These are phyloP conservation scores for Gnaphalium uliginosum DNA, from an alignment of 129 eudicot species.

Conservation along the genomic window DNA sequence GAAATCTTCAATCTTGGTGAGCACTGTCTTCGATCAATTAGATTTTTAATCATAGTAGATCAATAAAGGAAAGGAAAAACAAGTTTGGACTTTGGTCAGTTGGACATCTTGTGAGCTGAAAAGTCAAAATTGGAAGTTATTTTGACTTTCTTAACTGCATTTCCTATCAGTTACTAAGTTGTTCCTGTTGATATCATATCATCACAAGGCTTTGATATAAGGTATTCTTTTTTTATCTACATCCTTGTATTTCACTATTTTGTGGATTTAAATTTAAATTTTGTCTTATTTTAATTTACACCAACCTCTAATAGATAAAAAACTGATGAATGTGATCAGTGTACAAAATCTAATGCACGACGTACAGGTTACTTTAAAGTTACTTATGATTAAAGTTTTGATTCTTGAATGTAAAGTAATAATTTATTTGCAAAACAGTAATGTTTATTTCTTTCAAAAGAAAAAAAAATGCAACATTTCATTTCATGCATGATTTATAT, in stretches of 20 bases:
- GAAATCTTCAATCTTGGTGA: slow-evolving; percentile 23
- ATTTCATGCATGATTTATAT: not conserved
- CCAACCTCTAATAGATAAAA: too few relatives aligned
- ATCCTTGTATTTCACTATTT: slow-evolving; percentile 22
- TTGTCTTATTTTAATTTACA: not conserved
- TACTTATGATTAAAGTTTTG: not conserved
- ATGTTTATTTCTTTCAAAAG: not conserved
- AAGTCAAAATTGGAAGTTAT: slow-evolving; percentile 34
- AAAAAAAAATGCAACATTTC: not conserved
- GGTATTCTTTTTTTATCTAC: slow-evolving; percentile 30
- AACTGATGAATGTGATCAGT: not conserved
- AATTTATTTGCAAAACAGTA: not conserved
- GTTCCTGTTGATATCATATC: slow-evolving; percentile 29
- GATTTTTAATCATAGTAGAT: slow-evolving; percentile 6
- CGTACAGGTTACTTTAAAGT: not conserved
- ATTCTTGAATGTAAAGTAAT: not conserved
- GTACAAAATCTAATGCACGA: not conserved
- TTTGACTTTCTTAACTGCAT: slow-evolving; percentile 11
- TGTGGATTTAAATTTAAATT: not conserved
- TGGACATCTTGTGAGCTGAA: slow-evolving; percentile 17
- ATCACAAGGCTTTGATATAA: slow-evolving; percentile 14
- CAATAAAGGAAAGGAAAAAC: slow-evolving; percentile 4
- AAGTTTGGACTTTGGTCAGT: slow-evolving; percentile 22
- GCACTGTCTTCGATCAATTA: slow-evolving; percentile 23
- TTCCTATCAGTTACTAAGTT: not conserved